Evolutionary conservation across 129 eudicot species (phyloP).

Genomic region (Rutidosis leptorrhynchoides): DNA sequence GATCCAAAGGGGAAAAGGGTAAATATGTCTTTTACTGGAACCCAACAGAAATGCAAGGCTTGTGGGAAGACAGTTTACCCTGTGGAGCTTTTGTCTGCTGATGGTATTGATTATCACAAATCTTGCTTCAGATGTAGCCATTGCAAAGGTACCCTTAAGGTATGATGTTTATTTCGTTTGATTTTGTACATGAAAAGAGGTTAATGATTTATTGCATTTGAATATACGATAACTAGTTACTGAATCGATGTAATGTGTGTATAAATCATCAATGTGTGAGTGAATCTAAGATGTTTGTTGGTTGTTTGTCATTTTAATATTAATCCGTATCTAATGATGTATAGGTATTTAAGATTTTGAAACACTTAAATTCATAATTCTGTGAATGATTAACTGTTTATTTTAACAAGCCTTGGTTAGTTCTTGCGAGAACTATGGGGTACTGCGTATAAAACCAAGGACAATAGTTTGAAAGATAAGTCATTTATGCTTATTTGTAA

Average conservation of each 20-base stretch:
- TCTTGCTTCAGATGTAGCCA: slow-evolving; percentile 92
- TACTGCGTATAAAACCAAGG: slow-evolving; percentile 6
- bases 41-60: slow-evolving; percentile 94
- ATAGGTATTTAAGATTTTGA: neutral
- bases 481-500: neutral
- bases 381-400: slow-evolving; percentile 13
- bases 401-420: neutral
- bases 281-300: slow-evolving; percentile 31
- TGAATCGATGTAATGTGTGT: slow-evolving; percentile 9
- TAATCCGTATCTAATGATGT: slow-evolving; percentile 8
- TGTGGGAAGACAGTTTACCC: slow-evolving; percentile 96
- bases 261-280: neutral
- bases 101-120: slow-evolving; percentile 83
- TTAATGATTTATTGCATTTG: neutral
- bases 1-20: slow-evolving; percentile 42
- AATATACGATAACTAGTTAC: slow-evolving; percentile 7
- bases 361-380: slow-evolving; percentile 2
- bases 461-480: slow-evolving; percentile 4
- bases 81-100: slow-evolving; percentile 90
- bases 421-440: neutral
- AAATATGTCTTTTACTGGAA: slow-evolving; percentile 77
- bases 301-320: slow-evolving; percentile 10
- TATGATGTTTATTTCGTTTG: slow-evolving; percentile 21
- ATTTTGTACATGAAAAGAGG: neutral
- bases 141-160: slow-evolving; percentile 93